Evolutionary conservation across 2,329 filamentous ascomycete genomes (phyloP), one percentile per base, ranked within the genome.

Genomic region (Teratosphaeria nubilosa): DNA sequence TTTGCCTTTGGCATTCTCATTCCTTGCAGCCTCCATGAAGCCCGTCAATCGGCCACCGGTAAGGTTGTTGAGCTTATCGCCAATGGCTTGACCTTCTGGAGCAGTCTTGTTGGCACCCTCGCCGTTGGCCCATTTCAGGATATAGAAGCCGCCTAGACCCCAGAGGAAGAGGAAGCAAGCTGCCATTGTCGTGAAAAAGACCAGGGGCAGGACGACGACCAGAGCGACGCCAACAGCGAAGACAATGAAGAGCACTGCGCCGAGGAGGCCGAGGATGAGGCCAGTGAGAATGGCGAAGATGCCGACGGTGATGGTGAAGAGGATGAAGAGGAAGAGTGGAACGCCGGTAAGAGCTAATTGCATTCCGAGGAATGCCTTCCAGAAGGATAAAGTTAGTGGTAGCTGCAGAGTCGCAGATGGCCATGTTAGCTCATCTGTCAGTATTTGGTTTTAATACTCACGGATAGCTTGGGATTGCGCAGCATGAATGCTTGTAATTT

Each of bases 221-320:
- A 88, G 75, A 2, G 86, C 86, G 51, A 89, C 71, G 55, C 84
- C 82, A 56, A 84, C 79, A 77, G 84, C 86, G 75, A 87, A 85
- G 53, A 87, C 77, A 1, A 82, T 81, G 75, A 89, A 88, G 58
- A 85, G 66, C 9, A 81, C 67, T 2, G 79, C 80, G 20, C 73
- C 76, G 4, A 82, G 69, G 6, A 81, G 65, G 5, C 74, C 79
- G 50, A 82, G 70, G 20, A 83, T 62, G 45, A 88, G 66, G 13
- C 85, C 85, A 31, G 79, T 78, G 50, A 84, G 73, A 48, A 88
- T 69, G 16, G 86, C 81, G 69, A 90, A 80, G 61, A 85, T 71
- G 62, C 86, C 73, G 59, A 85, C 81, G 45, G 82, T 83, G 48
- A 85, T 64, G 57, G 80, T 77, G 76, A 91, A 90, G 64, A 81